phyloP scores from a whole-genome alignment of 2,329 filamentous ascomycete species.

The Exserohilum turcica region DNA sequence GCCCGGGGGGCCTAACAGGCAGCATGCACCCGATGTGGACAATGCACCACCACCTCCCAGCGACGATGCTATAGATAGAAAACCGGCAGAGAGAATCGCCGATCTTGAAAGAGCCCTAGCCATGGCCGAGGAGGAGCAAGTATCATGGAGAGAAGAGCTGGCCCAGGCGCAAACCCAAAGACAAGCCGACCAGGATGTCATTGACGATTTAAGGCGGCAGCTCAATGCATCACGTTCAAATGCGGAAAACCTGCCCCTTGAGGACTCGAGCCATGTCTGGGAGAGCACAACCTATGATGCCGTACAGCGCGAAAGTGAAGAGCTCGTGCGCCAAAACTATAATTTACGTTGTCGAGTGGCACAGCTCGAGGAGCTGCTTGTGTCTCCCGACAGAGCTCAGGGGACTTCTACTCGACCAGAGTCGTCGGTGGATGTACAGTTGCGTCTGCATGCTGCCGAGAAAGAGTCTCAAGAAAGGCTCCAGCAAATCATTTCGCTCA shows the following conservation, averaged over 20 bases:
- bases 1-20: background rate
- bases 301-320: slow-evolving; percentile 10
- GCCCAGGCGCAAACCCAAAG: slow-evolving; percentile 27
- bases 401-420: background rate
- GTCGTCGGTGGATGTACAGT: slow-evolving; percentile 26
- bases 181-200: slow-evolving; percentile 24
- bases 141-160: slow-evolving; percentile 32
- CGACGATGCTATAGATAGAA: slow-evolving; percentile 9
- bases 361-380: slow-evolving; percentile 34
- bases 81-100: slow-evolving; percentile 20
- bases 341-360: slow-evolving; percentile 30
- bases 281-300: background rate
- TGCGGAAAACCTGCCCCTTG: background rate
- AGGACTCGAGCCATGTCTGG: background rate
- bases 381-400: slow-evolving; percentile 23
- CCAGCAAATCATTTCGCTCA: slow-evolving; percentile 68
- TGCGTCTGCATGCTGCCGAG: slow-evolving; percentile 51
- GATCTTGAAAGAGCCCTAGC: slow-evolving; percentile 39
- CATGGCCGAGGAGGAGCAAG: slow-evolving; percentile 29
- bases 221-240: slow-evolving; percentile 14
- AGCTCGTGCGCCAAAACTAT: slow-evolving; percentile 30
- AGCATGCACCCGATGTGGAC: background rate
- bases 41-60: background rate
- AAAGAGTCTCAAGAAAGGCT: slow-evolving; percentile 62
- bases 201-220: slow-evolving; percentile 28